Base-by-base conservation (phyloP, 1,284 basidiomycete genomes). In the Austroboletus novae-zelandiae region DNA sequence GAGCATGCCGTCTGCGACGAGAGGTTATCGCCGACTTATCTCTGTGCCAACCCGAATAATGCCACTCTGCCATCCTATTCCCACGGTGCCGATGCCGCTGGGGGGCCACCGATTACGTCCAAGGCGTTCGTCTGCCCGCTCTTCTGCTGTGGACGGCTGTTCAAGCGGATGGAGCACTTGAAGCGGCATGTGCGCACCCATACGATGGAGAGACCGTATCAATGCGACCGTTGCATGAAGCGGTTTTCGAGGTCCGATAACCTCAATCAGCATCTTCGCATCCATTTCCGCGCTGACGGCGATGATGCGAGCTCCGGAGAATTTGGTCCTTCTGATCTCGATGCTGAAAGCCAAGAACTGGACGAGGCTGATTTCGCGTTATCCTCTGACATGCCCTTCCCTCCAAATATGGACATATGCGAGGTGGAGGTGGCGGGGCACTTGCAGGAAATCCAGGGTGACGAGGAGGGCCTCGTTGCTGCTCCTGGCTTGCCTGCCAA, bases 131-230 rank as follows among this genome's bases (percentile, higher is more conserved):
- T 83, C 40, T 94, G 91, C 68, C 89, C 89, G 23, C 75, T 91
- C 1, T 83, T 81, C 64, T 86, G 86, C 8, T 95, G 92, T 65
- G 83, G 86, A 5, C 76, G 87, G 54, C 73, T 87, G 54, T 96
- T 94, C 81, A 94, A 92, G 75, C 82, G 91, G 9, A 83, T 89
- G 74, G 93, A 95, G 65, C 91, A 95, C 64, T 75, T 95, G 57
- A 90, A 89, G 71, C 74, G 91, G 37, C 93, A 96, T 68, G 72
- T 93, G 32, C 79, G 91, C 48, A 93, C 91, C n/a, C 93, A 95
- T 65, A 94, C 91, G 36, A 79, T 90, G 76, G 92, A 94, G 68
- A 75, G 86, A 41, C 92, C 93, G 0, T 94, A 83, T 69, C 74
- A 75, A 48, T 94, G 93, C 66, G 71, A 76, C 48, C 73, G 75